Percentiles rank a stretch among this genome's conserved stretches.
These are phyloP conservation scores for Raphanus hybrid DNA, from an alignment of 441 rosid genomes.

Conservation along the genomic window DNA sequence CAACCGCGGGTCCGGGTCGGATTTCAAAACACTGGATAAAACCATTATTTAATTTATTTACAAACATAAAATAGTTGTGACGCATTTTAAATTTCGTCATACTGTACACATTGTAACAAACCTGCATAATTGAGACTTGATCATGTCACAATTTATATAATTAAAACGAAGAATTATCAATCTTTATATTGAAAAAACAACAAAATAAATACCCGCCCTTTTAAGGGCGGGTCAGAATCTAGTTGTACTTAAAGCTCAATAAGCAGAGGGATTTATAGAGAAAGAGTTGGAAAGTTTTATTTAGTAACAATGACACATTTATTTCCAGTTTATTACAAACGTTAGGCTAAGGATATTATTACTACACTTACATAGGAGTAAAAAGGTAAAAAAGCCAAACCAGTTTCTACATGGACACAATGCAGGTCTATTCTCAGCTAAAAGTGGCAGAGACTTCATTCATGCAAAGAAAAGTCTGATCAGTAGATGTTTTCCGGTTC, in stretches of 20 bases:
- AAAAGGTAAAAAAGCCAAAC: slow-evolving; percentile 26
- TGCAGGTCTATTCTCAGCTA: slow-evolving; percentile 41
- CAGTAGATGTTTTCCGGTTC: neutral
- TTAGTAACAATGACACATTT: slow-evolving; percentile 19
- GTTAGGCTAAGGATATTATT: neutral
- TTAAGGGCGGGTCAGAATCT: too few species aligned
- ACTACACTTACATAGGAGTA: neutral
- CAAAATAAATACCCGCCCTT: too few species aligned
- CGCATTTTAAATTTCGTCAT: too few species aligned
- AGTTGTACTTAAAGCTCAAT: neutral
- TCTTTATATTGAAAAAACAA: too few species aligned
- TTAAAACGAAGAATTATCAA: too few species aligned
- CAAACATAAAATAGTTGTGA: too few species aligned
- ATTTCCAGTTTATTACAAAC: neutral
- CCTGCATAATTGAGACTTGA: too few species aligned
- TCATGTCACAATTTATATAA: too few species aligned
- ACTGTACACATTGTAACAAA: too few species aligned
- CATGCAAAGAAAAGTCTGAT: slow-evolving; percentile 14
- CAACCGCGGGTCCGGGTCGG: too few species aligned
- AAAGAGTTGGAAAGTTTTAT: slow-evolving; percentile 7
- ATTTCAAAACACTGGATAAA: too few species aligned
- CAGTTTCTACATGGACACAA: slow-evolving; percentile 19
- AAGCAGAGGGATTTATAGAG: neutral
- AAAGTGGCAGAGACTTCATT: slow-evolving; percentile 38
- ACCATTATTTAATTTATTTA: too few species aligned